Evolutionary conservation across 768 basidiomycete genomes (phyloP).

Genomic region (Cystofilobasidium macerans): DNA sequence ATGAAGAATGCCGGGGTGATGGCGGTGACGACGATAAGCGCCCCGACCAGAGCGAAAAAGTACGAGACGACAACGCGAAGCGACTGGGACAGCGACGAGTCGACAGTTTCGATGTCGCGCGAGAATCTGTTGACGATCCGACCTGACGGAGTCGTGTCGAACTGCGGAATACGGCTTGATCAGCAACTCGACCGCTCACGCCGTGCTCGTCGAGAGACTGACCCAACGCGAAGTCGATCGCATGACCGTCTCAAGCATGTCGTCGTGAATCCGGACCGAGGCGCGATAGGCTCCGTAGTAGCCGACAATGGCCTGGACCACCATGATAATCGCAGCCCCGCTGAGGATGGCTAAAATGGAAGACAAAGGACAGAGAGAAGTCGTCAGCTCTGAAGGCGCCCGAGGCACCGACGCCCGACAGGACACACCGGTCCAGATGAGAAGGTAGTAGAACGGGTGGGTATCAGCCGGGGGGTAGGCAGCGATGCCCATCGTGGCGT

Average conservation of each 20-base stretch:
- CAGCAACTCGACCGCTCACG: neutral
- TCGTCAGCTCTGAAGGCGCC: constrained; percentile 32
- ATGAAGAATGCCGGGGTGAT: constrained; percentile 75
- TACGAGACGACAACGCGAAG: constrained; percentile 63
- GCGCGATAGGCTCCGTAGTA: constrained; percentile 38
- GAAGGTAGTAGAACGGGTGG: constrained; percentile 62
- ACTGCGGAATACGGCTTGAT: constrained; percentile 18
- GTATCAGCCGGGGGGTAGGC: constrained; percentile 41
- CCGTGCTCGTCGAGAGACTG: neutral
- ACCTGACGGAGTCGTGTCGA: constrained; percentile 49
- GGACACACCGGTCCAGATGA: constrained; percentile 45
- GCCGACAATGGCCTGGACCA: constrained; percentile 40
- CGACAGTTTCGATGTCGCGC: constrained; percentile 76
- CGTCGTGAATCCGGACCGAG: constrained; percentile 39
- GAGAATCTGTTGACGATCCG: constrained; percentile 24
- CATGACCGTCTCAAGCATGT: constrained; percentile 58
- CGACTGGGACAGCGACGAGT: constrained; percentile 48
- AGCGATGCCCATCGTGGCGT: constrained; percentile 6
- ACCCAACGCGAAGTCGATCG: constrained; percentile 60
- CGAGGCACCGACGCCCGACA: too few relatives aligned
- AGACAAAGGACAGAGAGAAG: neutral
- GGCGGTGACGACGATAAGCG: constrained; percentile 49
- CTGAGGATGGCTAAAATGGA: constrained; percentile 45
- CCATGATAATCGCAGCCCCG: constrained; percentile 43
- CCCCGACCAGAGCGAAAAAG: constrained; percentile 62